These are phyloP conservation scores for Wickerhamomyces rabaulensis DNA, from an alignment of 805 yeast genomes.

Conservation along the genomic window DNA sequence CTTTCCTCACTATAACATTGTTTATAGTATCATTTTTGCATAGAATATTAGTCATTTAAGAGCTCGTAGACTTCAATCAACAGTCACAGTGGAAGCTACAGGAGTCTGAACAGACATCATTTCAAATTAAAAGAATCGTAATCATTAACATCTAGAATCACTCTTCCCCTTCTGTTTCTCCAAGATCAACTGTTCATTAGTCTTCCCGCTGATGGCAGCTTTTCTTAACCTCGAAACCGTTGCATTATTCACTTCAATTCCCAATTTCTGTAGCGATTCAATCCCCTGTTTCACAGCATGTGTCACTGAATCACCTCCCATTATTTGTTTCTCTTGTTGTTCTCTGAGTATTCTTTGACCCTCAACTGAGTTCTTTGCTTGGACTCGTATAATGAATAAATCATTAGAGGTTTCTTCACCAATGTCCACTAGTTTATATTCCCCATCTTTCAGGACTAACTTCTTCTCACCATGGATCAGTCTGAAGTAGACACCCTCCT, in stretches of 20 bases:
- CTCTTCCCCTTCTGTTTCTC: slow-evolving; percentile 23
- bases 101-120: too few species aligned
- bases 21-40: neutral
- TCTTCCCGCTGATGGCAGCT: slow-evolving; percentile 23
- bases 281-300: slow-evolving; percentile 20
- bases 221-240: slow-evolving; percentile 10
- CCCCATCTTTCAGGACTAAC: slow-evolving; percentile 5
- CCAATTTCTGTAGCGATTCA: slow-evolving; percentile 15
- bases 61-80: neutral
- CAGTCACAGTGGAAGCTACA: too few species aligned
- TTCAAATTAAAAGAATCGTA: too few species aligned
- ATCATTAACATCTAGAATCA: slow-evolving; percentile 22
- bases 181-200: slow-evolving; percentile 33
- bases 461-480: slow-evolving; percentile 12
- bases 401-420: slow-evolving; percentile 1
- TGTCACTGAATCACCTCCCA: neutral
- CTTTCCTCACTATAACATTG: too few species aligned
- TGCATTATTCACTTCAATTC: slow-evolving; percentile 17
- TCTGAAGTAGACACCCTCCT: neutral
- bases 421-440: neutral
- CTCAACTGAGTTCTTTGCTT: slow-evolving; percentile 13
- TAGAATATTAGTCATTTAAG: neutral
- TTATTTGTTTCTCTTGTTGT: slow-evolving; percentile 4
- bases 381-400: slow-evolving; percentile 13
- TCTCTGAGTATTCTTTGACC: slow-evolving; percentile 12